A percentile compares a stretch with the other conserved stretches of the same genome.
phyloP scores from a whole-genome alignment of 306 rosid genomes.

The Citrullus amarus region DNA sequence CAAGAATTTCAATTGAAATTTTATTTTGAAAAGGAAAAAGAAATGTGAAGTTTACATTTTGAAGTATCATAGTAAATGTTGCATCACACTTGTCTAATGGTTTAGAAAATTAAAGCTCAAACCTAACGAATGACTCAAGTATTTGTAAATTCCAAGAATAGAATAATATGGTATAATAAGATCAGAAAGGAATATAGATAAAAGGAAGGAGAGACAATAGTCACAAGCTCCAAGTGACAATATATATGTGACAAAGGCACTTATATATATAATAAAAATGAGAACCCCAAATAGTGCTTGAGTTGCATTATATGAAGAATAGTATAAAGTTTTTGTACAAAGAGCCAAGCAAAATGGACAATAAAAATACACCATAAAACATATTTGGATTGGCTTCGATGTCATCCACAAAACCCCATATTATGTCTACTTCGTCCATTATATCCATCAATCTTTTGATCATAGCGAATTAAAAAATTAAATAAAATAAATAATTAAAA shows the following conservation, averaged over 20 bases:
- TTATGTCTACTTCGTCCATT: not conserved
- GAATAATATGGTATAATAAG: not conserved
- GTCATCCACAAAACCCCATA: not conserved
- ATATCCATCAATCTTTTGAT: not conserved
- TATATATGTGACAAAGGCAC: not conserved
- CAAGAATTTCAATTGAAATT: too few species aligned
- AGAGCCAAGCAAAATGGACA: not conserved
- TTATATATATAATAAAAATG: not conserved
- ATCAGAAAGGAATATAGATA: not conserved
- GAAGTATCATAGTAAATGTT: too few species aligned
- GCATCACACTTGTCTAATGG: too few species aligned
- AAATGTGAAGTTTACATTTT: too few species aligned
- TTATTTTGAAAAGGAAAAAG: too few species aligned
- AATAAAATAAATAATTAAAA: too few species aligned
- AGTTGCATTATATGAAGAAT: not conserved
- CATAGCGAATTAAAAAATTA: not conserved
- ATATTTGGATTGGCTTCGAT: not conserved
- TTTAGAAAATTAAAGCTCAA: not conserved
- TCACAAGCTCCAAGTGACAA: not conserved
- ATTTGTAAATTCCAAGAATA: not conserved
- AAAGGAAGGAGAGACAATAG: not conserved
- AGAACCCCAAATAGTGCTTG: not conserved
- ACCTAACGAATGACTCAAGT: not conserved
- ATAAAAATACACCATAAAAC: not conserved
- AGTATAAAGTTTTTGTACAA: not conserved